These are phyloP conservation scores for Ceratobasidium sp. DNA, from an alignment of 1,284 basidiomycete species.

Conservation along the genomic window DNA sequence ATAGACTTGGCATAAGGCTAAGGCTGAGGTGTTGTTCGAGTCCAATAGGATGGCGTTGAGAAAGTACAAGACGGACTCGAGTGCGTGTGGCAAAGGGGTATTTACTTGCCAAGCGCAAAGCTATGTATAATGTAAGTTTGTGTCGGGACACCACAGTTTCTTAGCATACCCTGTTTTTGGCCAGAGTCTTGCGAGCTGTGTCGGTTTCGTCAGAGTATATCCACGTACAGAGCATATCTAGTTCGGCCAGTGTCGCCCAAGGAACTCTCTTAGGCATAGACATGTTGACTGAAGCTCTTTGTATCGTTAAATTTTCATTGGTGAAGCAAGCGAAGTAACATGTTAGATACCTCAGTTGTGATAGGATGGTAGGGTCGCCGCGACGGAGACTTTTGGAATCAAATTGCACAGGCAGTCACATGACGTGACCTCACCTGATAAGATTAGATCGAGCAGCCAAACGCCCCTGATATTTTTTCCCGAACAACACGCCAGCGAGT, in stretches of 20 bases:
- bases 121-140: conserved; percentile 52
- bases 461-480: conserved; percentile 39
- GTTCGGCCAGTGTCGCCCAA: conserved; percentile 76
- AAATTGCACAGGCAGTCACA: not conserved
- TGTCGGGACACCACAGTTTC: conserved; percentile 9
- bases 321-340: too few species aligned
- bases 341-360: not conserved
- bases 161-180: conserved; percentile 70
- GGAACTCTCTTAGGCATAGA: conserved; percentile 81
- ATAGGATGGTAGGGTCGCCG: conserved; percentile 1
- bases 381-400: not conserved
- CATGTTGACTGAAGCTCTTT: too few species aligned
- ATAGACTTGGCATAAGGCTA: conserved; percentile 69
- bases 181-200: conserved; percentile 61
- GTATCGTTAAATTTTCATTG: too few species aligned
- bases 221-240: conserved; percentile 81
- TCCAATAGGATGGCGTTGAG: conserved; percentile 68
- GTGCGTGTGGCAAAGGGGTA: conserved; percentile 72
- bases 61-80: conserved; percentile 74
- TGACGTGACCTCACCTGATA: conserved; percentile 18
- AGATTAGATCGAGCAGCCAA: conserved; percentile 31
- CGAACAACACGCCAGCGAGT: conserved; percentile 38
- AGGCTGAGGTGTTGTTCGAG: conserved; percentile 49
- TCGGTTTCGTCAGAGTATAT: conserved; percentile 76
- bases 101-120: conserved; percentile 76